phyloP scores from a whole-genome alignment of 495 filamentous ascomycete genomes.

The Collariella sp. region DNA sequence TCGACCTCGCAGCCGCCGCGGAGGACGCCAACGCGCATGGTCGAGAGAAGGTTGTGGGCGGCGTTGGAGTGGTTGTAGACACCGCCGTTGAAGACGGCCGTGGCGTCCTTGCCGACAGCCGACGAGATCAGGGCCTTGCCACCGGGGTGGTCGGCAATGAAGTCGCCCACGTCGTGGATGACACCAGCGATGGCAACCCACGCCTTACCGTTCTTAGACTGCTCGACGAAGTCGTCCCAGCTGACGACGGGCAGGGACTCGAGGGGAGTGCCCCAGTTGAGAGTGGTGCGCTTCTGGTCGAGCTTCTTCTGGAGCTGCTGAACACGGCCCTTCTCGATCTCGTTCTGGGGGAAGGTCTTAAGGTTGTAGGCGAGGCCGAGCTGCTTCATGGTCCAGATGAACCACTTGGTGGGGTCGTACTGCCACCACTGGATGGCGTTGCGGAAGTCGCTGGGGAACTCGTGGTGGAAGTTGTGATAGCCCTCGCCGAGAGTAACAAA shows the following conservation, averaged over 20 bases:
- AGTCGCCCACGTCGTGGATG: conserved; percentile 87
- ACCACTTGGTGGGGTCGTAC: conserved; percentile 99
- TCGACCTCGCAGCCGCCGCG: conserved; percentile 95
- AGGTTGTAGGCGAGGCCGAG: conserved; percentile 89
- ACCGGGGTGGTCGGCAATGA: conserved; percentile 96
- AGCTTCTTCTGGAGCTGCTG: conserved; percentile 99
- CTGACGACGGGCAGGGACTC: conserved; percentile 92
- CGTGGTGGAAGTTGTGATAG: conserved; percentile 99
- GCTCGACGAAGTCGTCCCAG: conserved; percentile 90
- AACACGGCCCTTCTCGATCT: conserved; percentile 97
- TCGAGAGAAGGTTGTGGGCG: conserved; percentile 92
- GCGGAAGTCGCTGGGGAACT: conserved; percentile 98
- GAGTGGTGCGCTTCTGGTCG: conserved; percentile 82
- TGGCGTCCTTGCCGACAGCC: conserved; percentile 94
- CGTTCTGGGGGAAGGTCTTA: conserved; percentile 95
- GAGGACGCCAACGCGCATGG: conserved; percentile 93
- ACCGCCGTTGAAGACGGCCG: conserved; percentile 98
- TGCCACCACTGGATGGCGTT: conserved; percentile 98
- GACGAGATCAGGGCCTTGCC: conserved; percentile 91
- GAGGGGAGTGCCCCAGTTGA: conserved; percentile 94
- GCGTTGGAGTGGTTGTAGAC: conserved; percentile 97
- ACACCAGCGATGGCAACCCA: conserved; percentile 88
- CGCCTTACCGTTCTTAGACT: conserved; percentile 72
- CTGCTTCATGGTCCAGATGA: conserved; percentile 90
- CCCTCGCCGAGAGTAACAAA: conserved; percentile 94